A percentile compares a stretch with the other conserved stretches of the same genome.
Evolutionary conservation across 176 grass and related monocot genomes (phyloP).

Genomic region (Luzula sylvatica): DNA sequence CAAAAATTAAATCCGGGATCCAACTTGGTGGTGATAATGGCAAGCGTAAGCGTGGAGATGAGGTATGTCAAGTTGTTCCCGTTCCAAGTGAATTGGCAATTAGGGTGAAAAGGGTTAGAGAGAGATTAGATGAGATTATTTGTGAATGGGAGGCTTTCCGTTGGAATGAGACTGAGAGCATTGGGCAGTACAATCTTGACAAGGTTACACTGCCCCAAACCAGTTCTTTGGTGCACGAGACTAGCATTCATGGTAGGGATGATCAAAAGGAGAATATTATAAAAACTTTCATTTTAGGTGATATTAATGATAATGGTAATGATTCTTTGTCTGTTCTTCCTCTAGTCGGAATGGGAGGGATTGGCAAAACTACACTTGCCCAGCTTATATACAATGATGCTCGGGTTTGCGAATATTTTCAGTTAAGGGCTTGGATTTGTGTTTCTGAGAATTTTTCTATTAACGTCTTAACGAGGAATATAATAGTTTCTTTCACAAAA

Average conservation of each 20-base stretch:
- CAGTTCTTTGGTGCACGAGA: slow-evolving; percentile 12
- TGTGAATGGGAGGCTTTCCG: not conserved
- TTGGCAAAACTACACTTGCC: slow-evolving; percentile 17
- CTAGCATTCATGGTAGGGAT: not conserved
- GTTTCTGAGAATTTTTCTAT: slow-evolving; percentile 26
- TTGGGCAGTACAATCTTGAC: not conserved
- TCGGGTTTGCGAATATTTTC: slow-evolving; percentile 8
- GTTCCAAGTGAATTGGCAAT: slow-evolving; percentile 11
- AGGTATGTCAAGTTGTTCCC: not conserved
- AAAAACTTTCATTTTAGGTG: not conserved
- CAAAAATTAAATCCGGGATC: not conserved
- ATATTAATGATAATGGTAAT: not conserved
- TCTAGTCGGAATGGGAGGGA: not conserved
- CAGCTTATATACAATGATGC: slow-evolving; percentile 29
- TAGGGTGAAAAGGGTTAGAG: not conserved
- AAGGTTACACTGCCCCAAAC: not conserved
- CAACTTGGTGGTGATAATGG: not conserved
- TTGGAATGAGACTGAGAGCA: slow-evolving; percentile 4
- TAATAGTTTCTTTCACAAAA: slow-evolving; percentile 11
- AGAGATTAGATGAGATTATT: slow-evolving; percentile 24
- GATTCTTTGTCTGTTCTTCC: not conserved
- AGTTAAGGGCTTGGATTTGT: slow-evolving; percentile 23
- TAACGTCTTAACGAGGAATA: slow-evolving; percentile 10
- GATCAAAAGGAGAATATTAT: slow-evolving; percentile 10
- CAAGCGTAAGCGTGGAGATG: too few relatives aligned